Evolutionary conservation across 805 yeast species (phyloP), one percentile per base, ranked within the genome.

Genomic region (Lachancea meyersii): DNA sequence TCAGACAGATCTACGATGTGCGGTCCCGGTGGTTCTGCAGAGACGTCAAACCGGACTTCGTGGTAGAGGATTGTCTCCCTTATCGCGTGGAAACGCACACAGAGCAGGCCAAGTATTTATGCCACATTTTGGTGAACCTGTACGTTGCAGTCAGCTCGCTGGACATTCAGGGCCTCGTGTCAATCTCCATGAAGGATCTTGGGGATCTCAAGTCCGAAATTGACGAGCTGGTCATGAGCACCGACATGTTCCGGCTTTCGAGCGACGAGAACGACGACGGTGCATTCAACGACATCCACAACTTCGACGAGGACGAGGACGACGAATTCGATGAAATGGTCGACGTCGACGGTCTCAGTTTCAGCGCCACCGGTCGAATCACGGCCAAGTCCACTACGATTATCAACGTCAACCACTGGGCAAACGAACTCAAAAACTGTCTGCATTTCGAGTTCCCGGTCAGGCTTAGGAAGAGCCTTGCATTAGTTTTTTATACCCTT

Each of bases 391-490:
- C 86, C 1, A 83, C 93, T 0, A 77, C 93, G 0, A 81, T 86
- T 5, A 79, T 84, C 5, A 74, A 80, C 35, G 82, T 87, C 6
- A 73, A 81, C 41, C 85, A 82, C 45, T 89, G 96, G 95, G 82
- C 96, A 0, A 80, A 82, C 41, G 97, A 88, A 59, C 70, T 91
- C 48, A 74, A 77, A 39, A 80, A 82, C 31, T 82, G 96, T 76
- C 60, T 87, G 41, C 76, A 75, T 52, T 79, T 83, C 53, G 83
- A 82, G 40, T 72, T 91, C 67, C 97, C 98, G 0, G 52, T 86
- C 10, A 50, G 69, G 1, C 62, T 80, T 36, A 73, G 88, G 41
- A 70, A 79, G 18, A 66, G 76, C 1, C 69, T 91, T 32, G 79
- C 86, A 1, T 69, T 70, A 43, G 84, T 86, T 1, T 89, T 77